Evolutionary conservation across 257 asterid genomes (phyloP).

Genomic region (Solanum chiquidenum): DNA sequence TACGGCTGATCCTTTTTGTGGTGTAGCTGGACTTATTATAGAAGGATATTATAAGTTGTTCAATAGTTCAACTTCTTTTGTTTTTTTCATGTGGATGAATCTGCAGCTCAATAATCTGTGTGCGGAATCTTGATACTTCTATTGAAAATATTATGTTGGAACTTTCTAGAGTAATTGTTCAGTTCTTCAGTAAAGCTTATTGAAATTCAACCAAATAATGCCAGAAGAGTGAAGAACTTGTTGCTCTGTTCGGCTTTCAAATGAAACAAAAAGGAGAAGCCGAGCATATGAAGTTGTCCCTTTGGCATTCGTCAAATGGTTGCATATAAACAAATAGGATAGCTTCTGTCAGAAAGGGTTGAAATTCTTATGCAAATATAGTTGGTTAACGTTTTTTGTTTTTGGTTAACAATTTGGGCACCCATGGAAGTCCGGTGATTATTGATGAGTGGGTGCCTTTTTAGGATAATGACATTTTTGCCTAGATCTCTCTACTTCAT

Average conservation of each 20-base stretch:
- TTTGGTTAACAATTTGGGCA: background rate
- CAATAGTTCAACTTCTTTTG: too few species aligned
- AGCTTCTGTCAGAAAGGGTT: background rate
- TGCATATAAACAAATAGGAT: background rate
- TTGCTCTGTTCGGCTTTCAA: background rate
- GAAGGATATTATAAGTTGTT: background rate
- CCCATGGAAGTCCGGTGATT: background rate
- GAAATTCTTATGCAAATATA: background rate
- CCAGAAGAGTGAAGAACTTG: background rate
- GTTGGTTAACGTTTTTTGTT: background rate
- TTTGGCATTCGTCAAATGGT: background rate
- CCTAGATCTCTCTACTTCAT: background rate
- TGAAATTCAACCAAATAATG: background rate
- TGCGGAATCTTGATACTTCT: background rate
- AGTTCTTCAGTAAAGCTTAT: background rate
- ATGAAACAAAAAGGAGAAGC: background rate
- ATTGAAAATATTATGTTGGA: background rate
- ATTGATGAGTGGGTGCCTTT: background rate
- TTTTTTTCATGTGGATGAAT: background rate
- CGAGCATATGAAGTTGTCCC: background rate
- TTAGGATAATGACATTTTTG: background rate
- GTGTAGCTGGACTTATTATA: background rate
- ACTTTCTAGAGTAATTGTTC: background rate
- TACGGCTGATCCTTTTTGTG: background rate
- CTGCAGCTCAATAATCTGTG: background rate